Evolutionary conservation across 2,329 filamentous ascomycete genomes (phyloP), one percentile per base, ranked within the genome.

Genomic region (Cladosporium sp.): DNA sequence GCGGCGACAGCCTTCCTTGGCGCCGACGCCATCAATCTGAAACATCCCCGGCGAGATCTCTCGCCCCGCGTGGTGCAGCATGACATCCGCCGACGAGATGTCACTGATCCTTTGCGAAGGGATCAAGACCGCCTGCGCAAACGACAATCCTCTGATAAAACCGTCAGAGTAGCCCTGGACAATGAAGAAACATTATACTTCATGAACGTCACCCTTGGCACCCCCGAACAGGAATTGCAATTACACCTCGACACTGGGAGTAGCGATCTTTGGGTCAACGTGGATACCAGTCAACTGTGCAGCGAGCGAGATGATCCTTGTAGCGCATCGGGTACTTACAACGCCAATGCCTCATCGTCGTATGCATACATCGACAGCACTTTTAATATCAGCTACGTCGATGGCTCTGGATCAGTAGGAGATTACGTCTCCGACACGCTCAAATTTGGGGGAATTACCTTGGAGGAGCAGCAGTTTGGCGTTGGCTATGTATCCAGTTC

Each of bases 311-410:
- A 56, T 20, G 63, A 74, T 12, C 77, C 78, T 1, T 93, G 89
- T 63, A 61, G 68, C 5, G 70, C 69, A 15, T 78, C 81, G 1
- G 88, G 88, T 12, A 82, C 82, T 1, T 95, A 90, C 68, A 67
- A 71, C 38, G 78, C 86, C 36, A 85, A 87, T 64, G 69, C 75
- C 1, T 95, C 89, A 0, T 89, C 86, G 2, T 88, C 89, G 2
- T 92, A 91, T 68, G 62, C 77, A 29, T 89, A 84, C 64, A 69
- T 95, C 49, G 84, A 83, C 56, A 83, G 80, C 62, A 76, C 83
- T 54, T 96, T 96, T 73, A 91, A 92, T 70, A 95, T 96, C 56
- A 83, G 84, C 1, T 96, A 96, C 58, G 85, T 87, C 36, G 90
- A 96, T 68, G 88, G 88, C 40, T 87, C 87, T 0, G 82, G 83